phyloP scores from a whole-genome alignment of 352 stramenopile genomes.

The Globisporangium alternatum region DNA sequence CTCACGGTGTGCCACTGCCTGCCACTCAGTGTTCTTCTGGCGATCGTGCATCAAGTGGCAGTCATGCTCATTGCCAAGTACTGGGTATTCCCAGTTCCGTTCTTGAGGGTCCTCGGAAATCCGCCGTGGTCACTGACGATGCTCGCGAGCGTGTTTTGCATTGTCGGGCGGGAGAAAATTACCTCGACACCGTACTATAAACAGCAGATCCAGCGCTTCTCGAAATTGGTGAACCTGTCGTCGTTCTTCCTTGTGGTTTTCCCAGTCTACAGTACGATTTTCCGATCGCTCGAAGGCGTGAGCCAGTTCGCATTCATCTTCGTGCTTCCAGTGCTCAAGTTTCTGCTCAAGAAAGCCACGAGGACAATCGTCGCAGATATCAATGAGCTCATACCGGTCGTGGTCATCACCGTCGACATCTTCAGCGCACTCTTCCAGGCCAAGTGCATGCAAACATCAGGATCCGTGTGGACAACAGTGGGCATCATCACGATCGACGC shows the following conservation, averaged over 20 bases:
- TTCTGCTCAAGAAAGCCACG: conserved; percentile 5
- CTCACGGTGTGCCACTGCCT: conserved; percentile 13
- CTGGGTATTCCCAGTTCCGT: background rate
- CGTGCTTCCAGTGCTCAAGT: conserved; percentile 13
- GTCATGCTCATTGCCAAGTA: background rate
- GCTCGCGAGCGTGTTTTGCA: too few relatives aligned
- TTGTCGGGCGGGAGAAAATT: background rate
- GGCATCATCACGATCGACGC: background rate
- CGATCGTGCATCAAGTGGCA: too few relatives aligned
- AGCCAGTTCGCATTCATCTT: conserved; percentile 13
- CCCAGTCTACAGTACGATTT: conserved; percentile 8
- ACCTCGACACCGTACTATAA: conserved; percentile 12
- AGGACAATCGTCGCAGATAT: conserved; percentile 4
- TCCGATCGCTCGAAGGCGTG: background rate
- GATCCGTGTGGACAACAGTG: background rate
- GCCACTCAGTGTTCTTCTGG: too few relatives aligned
- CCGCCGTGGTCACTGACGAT: background rate
- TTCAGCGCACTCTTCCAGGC: conserved; percentile 15
- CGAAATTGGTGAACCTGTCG: background rate
- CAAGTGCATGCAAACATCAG: conserved; percentile 21
- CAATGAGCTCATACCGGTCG: background rate
- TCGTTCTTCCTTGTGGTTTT: conserved; percentile 7
- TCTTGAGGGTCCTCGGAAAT: background rate
- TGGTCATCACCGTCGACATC: conserved; percentile 7
- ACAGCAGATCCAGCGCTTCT: conserved; percentile 2